A percentile compares a stretch with the other conserved stretches of the same genome.
Evolutionary conservation across 768 basidiomycete genomes (phyloP).

Genomic region (Xerocomus potaroensis): DNA sequence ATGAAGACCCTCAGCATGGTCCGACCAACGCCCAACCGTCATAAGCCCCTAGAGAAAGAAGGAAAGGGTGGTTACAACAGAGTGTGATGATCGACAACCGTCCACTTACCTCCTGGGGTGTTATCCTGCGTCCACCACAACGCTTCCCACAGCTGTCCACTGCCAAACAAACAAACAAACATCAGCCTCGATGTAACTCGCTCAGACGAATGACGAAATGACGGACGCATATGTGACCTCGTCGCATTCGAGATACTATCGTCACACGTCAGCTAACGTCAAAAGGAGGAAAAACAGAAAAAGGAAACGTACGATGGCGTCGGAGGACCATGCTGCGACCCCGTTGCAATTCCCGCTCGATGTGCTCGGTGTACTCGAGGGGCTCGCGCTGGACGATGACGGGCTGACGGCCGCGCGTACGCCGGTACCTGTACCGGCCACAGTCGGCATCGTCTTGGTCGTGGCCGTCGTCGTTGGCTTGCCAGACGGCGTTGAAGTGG

Average conservation of each 20-base stretch:
- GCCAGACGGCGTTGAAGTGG: neutral
- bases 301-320: conserved; percentile 33
- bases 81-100: too few relatives aligned
- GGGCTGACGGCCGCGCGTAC: conserved; percentile 1
- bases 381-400: neutral
- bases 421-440: conserved; percentile 12
- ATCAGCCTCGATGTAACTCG: neutral
- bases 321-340: conserved; percentile 39
- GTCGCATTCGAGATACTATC: conserved; percentile 41
- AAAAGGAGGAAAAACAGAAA: neutral
- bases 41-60: neutral
- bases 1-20: conserved; percentile 3
- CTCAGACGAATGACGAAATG: neutral
- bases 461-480: conserved; percentile 16
- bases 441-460: conserved; percentile 2
- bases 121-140: conserved; percentile 15
- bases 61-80: too few relatives aligned
- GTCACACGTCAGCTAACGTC: neutral
- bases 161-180: neutral
- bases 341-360: conserved; percentile 35
- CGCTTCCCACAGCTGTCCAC: conserved; percentile 9
- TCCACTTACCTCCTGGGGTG: conserved; percentile 8
- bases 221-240: conserved; percentile 40
- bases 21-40: conserved; percentile 15
- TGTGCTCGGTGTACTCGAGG: neutral